Base-by-base conservation (phyloP, 805 yeast genomes). In the Wickerhamiella sergipiensis region DNA sequence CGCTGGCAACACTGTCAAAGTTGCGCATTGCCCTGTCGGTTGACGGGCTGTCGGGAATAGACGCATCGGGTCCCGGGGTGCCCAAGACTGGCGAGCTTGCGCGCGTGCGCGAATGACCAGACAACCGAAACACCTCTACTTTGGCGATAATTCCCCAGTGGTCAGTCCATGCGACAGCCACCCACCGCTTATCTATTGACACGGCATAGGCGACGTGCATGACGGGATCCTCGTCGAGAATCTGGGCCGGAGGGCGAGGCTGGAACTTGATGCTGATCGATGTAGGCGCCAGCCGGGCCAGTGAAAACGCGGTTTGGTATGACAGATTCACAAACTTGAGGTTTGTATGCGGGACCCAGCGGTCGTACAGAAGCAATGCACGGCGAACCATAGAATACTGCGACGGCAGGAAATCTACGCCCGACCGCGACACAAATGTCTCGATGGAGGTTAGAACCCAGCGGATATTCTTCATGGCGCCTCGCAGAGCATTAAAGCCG, bases 161-260 rank as follows among this genome's bases (percentile, higher is more conserved):
- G 60, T 90, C 95, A 0, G 92, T 74, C 94, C 97, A 87, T 0
- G 94, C 82, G 0, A 86, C 94, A 21, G 81, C 78, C 44, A 87
- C 73, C 95, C 96, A 90, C 50, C 78, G 79, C 53, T 79, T 80
- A 63, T 89, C 95, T 3, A 77, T 71, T 0, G 95, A 83, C 49
- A 95, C 65, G 29, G 87, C 86, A 59, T 89, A 90, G 1, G 95
- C 87, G 10, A 92, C 72, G 62, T 92, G 97, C 21, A 90, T 70
- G 58, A 79, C 85, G 1, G 85, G 71, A 59, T 88, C 95, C 53
- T 83, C 84, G n/a, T 73, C 69, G 45, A 75, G 63, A 7, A 80
- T 49, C 10, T 50, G 56, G 21, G 53, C 44, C 2, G 61, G 57
- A 5, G 53, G 50, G 21, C 39, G 48, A 5, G 51, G 45, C 5